A percentile compares a stretch with the other conserved stretches of the same genome.
Evolutionary conservation across 1,284 basidiomycete genomes (phyloP).

Genomic region (Kwoniella shivajii): DNA sequence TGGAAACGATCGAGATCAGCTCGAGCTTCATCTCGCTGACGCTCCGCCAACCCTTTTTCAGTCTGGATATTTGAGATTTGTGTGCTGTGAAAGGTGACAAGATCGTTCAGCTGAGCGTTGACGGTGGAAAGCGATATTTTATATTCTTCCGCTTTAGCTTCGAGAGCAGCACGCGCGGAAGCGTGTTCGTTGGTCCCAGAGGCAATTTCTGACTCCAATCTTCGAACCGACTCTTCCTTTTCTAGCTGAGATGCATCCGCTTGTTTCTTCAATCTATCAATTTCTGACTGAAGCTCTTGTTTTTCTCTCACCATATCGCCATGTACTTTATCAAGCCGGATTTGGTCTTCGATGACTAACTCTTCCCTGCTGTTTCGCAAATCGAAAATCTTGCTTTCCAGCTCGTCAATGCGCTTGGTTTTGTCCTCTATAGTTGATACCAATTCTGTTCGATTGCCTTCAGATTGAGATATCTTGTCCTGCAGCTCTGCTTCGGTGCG

Average conservation of each 20-base stretch:
- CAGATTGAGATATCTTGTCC: conserved; percentile 34
- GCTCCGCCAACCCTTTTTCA: conserved; percentile 6
- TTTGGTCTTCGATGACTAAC: conserved; percentile 36
- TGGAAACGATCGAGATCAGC: conserved; percentile 36
- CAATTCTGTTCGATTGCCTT: conserved; percentile 34
- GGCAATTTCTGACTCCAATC: conserved; percentile 11
- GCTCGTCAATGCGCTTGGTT: conserved; percentile 34
- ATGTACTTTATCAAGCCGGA: conserved; percentile 25
- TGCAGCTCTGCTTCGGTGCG: conserved; percentile 19
- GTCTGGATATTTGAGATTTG: background rate
- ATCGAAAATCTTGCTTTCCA: conserved; percentile 41
- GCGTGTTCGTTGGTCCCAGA: conserved; percentile 2
- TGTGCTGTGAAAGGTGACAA: too few species aligned
- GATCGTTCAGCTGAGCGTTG: too few species aligned
- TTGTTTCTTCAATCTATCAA: conserved; percentile 5
- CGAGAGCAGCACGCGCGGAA: background rate
- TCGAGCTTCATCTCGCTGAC: conserved; percentile 18
- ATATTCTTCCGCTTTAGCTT: conserved; percentile 15
- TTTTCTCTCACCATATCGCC: conserved; percentile 12
- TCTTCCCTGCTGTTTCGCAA: conserved; percentile 42
- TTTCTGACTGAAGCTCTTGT: background rate
- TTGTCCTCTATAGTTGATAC: conserved; percentile 32
- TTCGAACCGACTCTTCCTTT: background rate
- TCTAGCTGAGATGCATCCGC: background rate
- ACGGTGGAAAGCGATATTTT: too few species aligned